Evolutionary conservation across 2,329 filamentous ascomycete genomes (phyloP).

Genomic region (Cercospora sp.): DNA sequence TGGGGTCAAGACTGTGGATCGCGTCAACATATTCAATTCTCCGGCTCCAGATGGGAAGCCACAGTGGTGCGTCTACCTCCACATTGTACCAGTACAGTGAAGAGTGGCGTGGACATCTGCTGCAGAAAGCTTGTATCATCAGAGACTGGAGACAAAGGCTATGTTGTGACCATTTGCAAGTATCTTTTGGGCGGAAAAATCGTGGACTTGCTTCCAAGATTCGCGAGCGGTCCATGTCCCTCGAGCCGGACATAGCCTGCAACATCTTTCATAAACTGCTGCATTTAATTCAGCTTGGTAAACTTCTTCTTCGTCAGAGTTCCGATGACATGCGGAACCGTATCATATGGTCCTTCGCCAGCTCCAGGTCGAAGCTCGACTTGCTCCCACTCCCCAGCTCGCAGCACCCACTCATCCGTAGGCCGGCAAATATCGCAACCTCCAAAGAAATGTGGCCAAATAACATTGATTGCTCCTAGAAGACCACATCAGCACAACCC

Average conservation of each 20-base stretch:
- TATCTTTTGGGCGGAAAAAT: too few relatives aligned
- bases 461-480: conserved; percentile 34
- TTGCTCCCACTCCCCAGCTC: conserved; percentile 39
- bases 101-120: too few relatives aligned
- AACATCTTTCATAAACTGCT: too few relatives aligned
- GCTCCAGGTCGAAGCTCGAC: conserved; percentile 35
- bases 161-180: too few relatives aligned
- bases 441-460: conserved; percentile 41
- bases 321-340: conserved; percentile 39
- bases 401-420: conserved; percentile 40
- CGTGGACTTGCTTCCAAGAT: too few relatives aligned
- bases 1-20: conserved; percentile 15
- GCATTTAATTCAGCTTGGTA: conserved; percentile 23
- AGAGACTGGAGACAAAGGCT: too few relatives aligned
- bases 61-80: conserved; percentile 18
- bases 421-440: conserved; percentile 40
- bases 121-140: too few relatives aligned
- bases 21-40: conserved; percentile 19
- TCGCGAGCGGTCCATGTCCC: too few relatives aligned
- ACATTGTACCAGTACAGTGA: conserved; percentile 1
- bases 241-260: too few relatives aligned
- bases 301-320: conserved; percentile 36
- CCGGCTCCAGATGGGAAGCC: conserved; percentile 1
- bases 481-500: too few relatives aligned
- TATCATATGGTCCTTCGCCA: conserved; percentile 39